Evolutionary conservation across 768 basidiomycete species (phyloP).

Genomic region (Cubamyces lactineus): DNA sequence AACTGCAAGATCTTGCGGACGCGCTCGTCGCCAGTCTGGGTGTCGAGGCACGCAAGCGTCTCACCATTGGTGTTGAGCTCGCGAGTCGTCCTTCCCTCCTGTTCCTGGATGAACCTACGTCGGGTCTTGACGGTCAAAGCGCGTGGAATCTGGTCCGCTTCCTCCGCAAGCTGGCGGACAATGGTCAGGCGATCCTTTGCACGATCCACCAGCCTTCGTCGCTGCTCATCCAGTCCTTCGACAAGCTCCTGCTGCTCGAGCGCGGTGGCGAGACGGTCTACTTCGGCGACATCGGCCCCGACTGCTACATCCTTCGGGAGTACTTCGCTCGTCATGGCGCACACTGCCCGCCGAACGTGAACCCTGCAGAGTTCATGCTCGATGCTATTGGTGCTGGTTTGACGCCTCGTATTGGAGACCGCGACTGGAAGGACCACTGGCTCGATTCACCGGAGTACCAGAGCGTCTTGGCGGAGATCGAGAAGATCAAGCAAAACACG

Average conservation of each 20-base stretch:
- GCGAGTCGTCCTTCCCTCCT: conserved; percentile 84
- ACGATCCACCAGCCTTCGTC: conserved; percentile 91
- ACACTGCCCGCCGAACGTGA: conserved; percentile 71
- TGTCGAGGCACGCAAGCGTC: conserved; percentile 76
- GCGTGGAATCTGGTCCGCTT: conserved; percentile 86
- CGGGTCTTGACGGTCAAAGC: conserved; percentile 62
- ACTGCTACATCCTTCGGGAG: conserved; percentile 65
- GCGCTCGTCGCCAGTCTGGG: conserved; percentile 74
- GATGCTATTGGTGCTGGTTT: conserved; percentile 89
- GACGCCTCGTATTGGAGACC: conserved; percentile 67
- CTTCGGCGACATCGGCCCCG: conserved; percentile 85
- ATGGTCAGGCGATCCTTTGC: conserved; percentile 88
- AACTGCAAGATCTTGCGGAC: conserved; percentile 82
- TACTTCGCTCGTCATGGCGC: conserved; percentile 83
- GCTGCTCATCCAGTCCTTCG: conserved; percentile 86
- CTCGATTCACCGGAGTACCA: conserved; percentile 63
- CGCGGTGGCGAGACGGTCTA: conserved; percentile 91
- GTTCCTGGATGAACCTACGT: conserved; percentile 63
- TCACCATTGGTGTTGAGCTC: conserved; percentile 91
- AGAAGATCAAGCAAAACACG: conserved; percentile 39
- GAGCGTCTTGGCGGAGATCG: conserved; percentile 45
- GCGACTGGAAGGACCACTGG: conserved; percentile 91
- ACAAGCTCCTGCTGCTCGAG: conserved; percentile 67
- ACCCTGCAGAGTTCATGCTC: conserved; percentile 77
- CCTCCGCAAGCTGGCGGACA: conserved; percentile 79